Conservation (phyloP, 257 asterid genomes). For the Solanum peruvianum region DNA sequence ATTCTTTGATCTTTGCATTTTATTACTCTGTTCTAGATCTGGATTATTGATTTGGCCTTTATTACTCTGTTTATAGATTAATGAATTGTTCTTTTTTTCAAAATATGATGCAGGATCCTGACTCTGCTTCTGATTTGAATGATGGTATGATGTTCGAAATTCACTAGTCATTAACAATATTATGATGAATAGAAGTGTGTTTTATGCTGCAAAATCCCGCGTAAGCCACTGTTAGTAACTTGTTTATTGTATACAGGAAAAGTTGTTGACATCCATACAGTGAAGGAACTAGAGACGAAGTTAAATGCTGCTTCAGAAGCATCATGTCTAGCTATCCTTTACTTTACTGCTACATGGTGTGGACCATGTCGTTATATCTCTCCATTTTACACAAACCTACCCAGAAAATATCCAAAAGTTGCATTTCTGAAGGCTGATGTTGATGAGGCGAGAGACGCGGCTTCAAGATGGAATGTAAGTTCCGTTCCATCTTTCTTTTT, state of each 20-base stretch:
- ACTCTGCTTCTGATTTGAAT: conserved; percentile 36
- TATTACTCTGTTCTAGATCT: neutral
- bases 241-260: conserved; percentile 30
- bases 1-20: neutral
- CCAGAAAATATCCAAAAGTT: conserved; percentile 29
- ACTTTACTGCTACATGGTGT: conserved; percentile 77
- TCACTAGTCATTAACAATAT: neutral
- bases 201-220: no score
- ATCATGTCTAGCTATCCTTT: conserved; percentile 46
- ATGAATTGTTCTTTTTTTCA: neutral
- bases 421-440: conserved; percentile 60
- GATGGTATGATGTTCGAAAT: conserved; percentile 38
- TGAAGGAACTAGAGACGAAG: conserved; percentile 28
- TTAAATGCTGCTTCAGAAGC: conserved; percentile 39
- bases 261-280: conserved; percentile 39
- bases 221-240: neutral
- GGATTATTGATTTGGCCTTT: neutral
- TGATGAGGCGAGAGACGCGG: conserved; percentile 50
- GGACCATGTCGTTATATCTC: conserved; percentile 65
- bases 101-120: conserved; percentile 36
- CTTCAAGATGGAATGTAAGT: conserved; percentile 38
- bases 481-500: conserved; percentile 65
- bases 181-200: no score
- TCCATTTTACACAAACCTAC: conserved; percentile 43
- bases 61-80: neutral